These are phyloP conservation scores for Clitopilus passeckerianus DNA, from an alignment of 768 basidiomycete genomes.

Conservation along the genomic window DNA sequence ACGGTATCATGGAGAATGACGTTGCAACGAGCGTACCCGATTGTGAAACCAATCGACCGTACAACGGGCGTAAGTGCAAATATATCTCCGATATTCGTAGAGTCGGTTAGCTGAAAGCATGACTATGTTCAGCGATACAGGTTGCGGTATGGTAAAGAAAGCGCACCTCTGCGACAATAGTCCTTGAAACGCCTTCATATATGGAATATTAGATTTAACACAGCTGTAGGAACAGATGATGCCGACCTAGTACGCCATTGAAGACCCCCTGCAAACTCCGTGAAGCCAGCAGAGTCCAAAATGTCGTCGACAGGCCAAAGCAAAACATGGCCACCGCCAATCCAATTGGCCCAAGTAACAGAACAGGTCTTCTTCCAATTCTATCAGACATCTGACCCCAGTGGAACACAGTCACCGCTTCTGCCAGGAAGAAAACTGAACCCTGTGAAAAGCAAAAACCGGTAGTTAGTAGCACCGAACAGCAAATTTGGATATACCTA, in stretches of 20 bases:
- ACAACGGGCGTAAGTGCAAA: constrained; percentile 11
- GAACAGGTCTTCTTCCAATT: constrained; percentile 27
- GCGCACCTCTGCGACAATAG: neutral
- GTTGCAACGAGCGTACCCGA: constrained; percentile 3
- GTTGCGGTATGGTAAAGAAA: neutral
- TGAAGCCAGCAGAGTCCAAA: constrained; percentile 17
- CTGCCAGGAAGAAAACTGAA: constrained; percentile 28
- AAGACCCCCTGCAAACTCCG: constrained; percentile 23
- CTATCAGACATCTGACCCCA: constrained; percentile 29
- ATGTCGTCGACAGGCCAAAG: constrained; percentile 29
- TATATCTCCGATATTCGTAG: constrained; percentile 10
- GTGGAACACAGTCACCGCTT: constrained; percentile 25
- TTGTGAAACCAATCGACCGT: constrained; percentile 9
- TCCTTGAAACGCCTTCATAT: neutral
- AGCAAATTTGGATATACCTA: constrained; percentile 6
- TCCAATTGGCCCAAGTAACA: constrained; percentile 27
- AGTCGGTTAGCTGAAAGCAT: constrained; percentile 19
- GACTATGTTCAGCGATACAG: constrained; percentile 18
- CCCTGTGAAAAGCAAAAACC: constrained; percentile 15
- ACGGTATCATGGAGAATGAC: neutral
- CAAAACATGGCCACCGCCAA: constrained; percentile 21
- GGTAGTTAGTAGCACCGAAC: neutral
- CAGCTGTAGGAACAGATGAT: no score
- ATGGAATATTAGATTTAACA: neutral
- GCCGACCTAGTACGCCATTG: constrained; percentile 25